phyloP scores from a whole-genome alignment of 1,139 yeast genomes.

The Pichia sp. region DNA sequence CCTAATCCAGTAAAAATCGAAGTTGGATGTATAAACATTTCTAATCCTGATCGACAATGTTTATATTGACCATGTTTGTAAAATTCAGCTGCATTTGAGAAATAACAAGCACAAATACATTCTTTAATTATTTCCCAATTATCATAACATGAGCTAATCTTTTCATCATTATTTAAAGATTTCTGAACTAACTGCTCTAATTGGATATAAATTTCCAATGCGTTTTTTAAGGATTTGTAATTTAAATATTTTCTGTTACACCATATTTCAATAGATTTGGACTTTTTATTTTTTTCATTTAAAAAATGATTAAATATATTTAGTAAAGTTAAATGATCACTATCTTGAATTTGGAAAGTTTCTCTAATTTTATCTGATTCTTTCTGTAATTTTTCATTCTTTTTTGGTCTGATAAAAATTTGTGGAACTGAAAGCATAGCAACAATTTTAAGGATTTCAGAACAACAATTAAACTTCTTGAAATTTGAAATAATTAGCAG shows the following conservation, averaged over 20 bases:
- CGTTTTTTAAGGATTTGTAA: slow-evolving; percentile 60
- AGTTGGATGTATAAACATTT: slow-evolving; percentile 79
- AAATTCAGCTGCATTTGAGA: slow-evolving; percentile 76
- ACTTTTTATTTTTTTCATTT: slow-evolving; percentile 26
- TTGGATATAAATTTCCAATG: slow-evolving; percentile 72
- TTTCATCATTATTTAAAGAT: slow-evolving; percentile 37
- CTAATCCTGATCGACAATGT: slow-evolving; percentile 69
- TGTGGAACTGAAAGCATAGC: slow-evolving; percentile 74
- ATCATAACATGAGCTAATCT: slow-evolving; percentile 38
- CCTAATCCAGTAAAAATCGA: slow-evolving; percentile 74
- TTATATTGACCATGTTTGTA: slow-evolving; percentile 60
- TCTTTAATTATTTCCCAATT: slow-evolving; percentile 67
- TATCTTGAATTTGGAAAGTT: slow-evolving; percentile 71
- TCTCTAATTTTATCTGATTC: slow-evolving; percentile 78
- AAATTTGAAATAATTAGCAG: slow-evolving; percentile 52
- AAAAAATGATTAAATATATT: slow-evolving; percentile 83
- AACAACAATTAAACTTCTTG: slow-evolving; percentile 54
- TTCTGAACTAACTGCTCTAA: slow-evolving; percentile 47
- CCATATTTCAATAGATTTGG: slow-evolving; percentile 53
- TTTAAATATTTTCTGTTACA: slow-evolving; percentile 69
- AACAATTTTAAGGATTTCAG: slow-evolving; percentile 73
- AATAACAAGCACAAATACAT: slow-evolving; percentile 77
- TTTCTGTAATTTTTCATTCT: slow-evolving; percentile 49
- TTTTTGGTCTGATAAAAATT: slow-evolving; percentile 68
- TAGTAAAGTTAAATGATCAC: slow-evolving; percentile 81